Conservation (phyloP, 169 alveolate genomes). For the Eimeria tenella region DNA sequence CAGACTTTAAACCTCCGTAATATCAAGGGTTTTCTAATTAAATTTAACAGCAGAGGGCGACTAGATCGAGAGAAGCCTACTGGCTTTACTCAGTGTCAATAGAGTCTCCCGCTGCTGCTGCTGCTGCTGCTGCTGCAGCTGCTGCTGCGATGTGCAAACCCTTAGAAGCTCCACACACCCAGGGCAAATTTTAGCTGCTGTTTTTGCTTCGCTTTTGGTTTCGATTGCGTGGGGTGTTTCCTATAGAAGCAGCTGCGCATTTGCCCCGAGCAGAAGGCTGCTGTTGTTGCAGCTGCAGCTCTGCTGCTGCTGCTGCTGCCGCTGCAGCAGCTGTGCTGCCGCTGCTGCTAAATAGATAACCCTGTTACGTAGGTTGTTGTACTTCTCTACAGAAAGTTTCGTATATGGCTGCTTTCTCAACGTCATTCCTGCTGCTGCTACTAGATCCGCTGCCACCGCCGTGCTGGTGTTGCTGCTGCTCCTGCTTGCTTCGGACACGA, state of each 20-base stretch:
- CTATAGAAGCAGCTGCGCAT: neutral
- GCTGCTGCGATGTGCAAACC: neutral
- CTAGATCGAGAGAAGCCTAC: neutral
- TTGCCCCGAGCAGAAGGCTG: neutral
- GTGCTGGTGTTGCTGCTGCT: neutral
- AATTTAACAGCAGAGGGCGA: too few relatives aligned
- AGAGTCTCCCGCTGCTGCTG: slow-evolving; percentile 20
- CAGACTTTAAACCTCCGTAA: neutral
- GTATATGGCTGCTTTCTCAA: neutral
- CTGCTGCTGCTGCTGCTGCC: slow-evolving; percentile 12
- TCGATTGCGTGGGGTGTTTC: neutral
- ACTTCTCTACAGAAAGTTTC: neutral
- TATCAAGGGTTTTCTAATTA: neutral
- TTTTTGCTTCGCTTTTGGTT: neutral
- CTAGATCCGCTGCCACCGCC: neutral
- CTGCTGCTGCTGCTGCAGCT: slow-evolving; percentile 23
- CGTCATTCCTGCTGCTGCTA: neutral
- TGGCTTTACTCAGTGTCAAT: neutral
- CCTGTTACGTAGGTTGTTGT: too few relatives aligned
- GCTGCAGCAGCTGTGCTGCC: neutral
- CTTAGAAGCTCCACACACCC: neutral
- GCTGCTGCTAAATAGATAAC: neutral
- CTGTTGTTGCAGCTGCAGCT: slow-evolving; percentile 34
- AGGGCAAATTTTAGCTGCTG: neutral
- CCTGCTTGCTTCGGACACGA: neutral